Percentiles rank a stretch among this genome's conserved stretches.
Conservation (phyloP, 352 stramenopile species). For the Phytophthora multivora region DNA sequence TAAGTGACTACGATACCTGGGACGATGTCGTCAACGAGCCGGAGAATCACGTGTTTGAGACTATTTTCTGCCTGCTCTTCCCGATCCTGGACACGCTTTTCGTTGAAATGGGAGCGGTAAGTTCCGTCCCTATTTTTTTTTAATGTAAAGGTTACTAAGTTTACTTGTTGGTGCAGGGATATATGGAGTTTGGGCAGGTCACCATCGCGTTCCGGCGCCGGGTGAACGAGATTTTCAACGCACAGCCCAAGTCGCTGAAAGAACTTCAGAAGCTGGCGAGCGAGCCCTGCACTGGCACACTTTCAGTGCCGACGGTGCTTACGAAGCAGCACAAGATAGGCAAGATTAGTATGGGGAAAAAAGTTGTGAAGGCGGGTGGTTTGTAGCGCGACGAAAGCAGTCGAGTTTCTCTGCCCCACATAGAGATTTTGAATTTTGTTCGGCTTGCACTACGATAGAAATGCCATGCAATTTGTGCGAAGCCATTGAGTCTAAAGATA, state of each 20-base stretch:
- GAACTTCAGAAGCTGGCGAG: conserved; percentile 68
- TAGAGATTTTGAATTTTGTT: conserved; percentile 48
- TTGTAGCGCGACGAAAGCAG: conserved; percentile 38
- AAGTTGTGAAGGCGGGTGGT: conserved; percentile 31
- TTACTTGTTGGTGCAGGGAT: conserved; percentile 54
- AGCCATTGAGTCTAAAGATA: conserved; percentile 16
- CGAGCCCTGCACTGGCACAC: conserved; percentile 69
- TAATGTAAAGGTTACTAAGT: conserved; percentile 14
- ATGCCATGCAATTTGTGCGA: conserved; percentile 35
- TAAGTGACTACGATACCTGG: conserved; percentile 66
- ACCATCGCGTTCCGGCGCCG: conserved; percentile 68
- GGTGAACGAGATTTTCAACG: conserved; percentile 75
- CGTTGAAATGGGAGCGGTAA: conserved; percentile 86
- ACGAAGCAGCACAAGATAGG: conserved; percentile 41
- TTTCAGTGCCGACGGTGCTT: conserved; percentile 46
- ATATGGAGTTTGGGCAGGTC: conserved; percentile 91
- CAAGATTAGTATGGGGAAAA: conserved; percentile 45
- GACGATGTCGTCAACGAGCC: conserved; percentile 72
- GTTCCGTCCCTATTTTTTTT: conserved; percentile 17
- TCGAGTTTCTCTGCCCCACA: conserved; percentile 18
- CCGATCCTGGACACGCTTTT: conserved; percentile 83
- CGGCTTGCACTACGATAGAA: conserved; percentile 35
- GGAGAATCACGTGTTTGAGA: conserved; percentile 86
- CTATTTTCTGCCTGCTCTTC: conserved; percentile 85
- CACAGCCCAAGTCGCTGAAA: conserved; percentile 59